A percentile compares a stretch with the other conserved stretches of the same genome.
Conservation (phyloP, 2,329 filamentous ascomycete genomes). For the Botrytis galanthina region DNA sequence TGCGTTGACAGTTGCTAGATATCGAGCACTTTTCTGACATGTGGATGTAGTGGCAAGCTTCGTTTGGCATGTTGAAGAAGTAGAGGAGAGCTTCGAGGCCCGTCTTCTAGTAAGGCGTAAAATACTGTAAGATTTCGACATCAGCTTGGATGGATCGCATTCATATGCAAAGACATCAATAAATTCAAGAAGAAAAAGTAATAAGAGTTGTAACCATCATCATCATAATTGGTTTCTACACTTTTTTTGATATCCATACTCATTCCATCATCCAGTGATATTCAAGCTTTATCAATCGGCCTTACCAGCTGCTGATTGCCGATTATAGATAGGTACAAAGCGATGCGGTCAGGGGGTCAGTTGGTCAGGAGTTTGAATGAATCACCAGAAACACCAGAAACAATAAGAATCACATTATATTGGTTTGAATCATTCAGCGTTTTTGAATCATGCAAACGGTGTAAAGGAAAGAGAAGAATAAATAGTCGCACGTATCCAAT, state of each 20-base stretch:
- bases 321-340: slow-evolving; percentile 13
- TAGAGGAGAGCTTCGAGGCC: slow-evolving; percentile 20
- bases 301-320: slow-evolving; percentile 14
- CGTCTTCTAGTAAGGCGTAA: slow-evolving; percentile 25
- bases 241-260: not conserved
- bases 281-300: slow-evolving; percentile 18
- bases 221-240: not conserved
- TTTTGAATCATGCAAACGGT: not conserved
- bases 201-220: not conserved
- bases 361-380: slow-evolving; percentile 12
- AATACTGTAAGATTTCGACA: slow-evolving; percentile 34
- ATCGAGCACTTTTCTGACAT: slow-evolving; percentile 23
- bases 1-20: slow-evolving; percentile 32
- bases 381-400: not conserved
- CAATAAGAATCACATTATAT: slow-evolving; percentile 3
- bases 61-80: slow-evolving; percentile 15
- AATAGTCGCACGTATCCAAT: not conserved
- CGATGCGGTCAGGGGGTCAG: slow-evolving; percentile 5
- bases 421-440: not conserved
- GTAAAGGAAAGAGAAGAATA: not conserved
- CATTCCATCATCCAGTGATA: not conserved
- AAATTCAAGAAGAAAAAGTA: not conserved
- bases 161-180: slow-evolving; percentile 29
- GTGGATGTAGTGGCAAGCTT: not conserved
- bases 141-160: slow-evolving; percentile 31